Evolutionary conservation across 768 basidiomycete genomes (phyloP).

Genomic region (Suillus lakei): DNA sequence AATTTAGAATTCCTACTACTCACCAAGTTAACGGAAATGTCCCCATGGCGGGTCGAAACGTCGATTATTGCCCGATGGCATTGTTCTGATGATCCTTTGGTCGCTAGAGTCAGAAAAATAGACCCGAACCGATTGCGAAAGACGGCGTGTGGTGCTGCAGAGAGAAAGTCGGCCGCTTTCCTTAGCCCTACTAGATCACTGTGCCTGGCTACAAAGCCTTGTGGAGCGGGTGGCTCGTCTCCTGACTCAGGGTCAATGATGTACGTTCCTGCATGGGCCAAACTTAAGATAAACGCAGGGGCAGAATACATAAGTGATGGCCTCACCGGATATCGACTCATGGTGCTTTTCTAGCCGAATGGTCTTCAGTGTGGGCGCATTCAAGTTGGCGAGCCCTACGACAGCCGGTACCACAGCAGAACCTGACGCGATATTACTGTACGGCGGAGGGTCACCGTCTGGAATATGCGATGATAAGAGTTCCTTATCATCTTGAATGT

Average conservation of each 20-base stretch:
- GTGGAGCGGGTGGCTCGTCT: conserved; percentile 18
- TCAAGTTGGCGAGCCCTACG: background rate
- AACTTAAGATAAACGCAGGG: background rate
- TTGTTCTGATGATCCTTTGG: conserved; percentile 38
- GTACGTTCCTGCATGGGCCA: conserved; percentile 40
- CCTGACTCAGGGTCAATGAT: conserved; percentile 45
- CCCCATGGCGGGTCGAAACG: conserved; percentile 41
- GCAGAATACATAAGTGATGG: background rate
- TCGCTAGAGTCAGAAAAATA: conserved; percentile 43
- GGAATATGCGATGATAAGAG: background rate
- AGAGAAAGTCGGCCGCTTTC: conserved; percentile 26
- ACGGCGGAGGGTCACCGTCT: background rate
- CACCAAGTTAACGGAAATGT: conserved; percentile 32
- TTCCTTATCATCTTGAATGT: background rate
- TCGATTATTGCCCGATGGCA: conserved; percentile 41
- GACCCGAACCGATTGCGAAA: conserved; percentile 47
- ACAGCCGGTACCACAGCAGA: background rate
- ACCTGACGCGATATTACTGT: background rate
- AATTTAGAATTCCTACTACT: conserved; percentile 7
- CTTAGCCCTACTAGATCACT: conserved; percentile 26
- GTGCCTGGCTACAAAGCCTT: conserved; percentile 10
- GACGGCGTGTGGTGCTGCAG: conserved; percentile 29
- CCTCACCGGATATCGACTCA: conserved; percentile 39
- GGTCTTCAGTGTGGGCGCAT: background rate
- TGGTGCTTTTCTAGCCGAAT: conserved; percentile 15